Conservation (phyloP, 495 filamentous ascomycete species). For the Penicillium cosmopolitanum region DNA sequence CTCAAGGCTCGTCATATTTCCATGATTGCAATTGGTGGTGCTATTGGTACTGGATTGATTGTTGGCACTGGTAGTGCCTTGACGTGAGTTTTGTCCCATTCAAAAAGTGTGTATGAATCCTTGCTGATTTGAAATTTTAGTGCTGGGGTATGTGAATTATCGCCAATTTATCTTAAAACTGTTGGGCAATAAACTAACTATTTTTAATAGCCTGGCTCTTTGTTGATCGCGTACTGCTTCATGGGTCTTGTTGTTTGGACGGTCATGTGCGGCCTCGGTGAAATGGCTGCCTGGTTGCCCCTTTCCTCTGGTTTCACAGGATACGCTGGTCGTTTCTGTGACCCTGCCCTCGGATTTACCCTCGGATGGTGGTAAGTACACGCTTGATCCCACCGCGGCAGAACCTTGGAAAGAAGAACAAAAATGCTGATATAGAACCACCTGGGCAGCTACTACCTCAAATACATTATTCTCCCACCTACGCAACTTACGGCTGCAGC, state of each 20-base stretch:
- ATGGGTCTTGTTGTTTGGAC: constrained; percentile 65
- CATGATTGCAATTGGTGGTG: constrained; percentile 90
- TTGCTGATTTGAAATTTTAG: constrained; percentile 21
- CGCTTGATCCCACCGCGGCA: background rate
- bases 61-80: constrained; percentile 70
- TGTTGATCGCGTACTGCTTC: constrained; percentile 69
- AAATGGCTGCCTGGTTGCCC: constrained; percentile 72
- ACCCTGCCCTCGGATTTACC: constrained; percentile 71
- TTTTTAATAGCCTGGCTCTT: constrained; percentile 66
- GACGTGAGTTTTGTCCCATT: constrained; percentile 43
- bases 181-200: constrained; percentile 8
- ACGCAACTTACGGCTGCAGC: constrained; percentile 82
- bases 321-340: constrained; percentile 64
- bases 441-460: constrained; percentile 55
- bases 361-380: constrained; percentile 58
- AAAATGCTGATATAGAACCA: background rate
- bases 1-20: constrained; percentile 78
- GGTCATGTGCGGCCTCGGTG: constrained; percentile 68
- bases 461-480: constrained; percentile 75
- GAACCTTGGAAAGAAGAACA: too few species aligned
- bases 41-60: constrained; percentile 76
- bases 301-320: constrained; percentile 63
- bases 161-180: background rate
- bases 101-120: constrained; percentile 1
- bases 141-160: constrained; percentile 39